Evolutionary conservation across 2,329 filamentous ascomycete species (phyloP).

Genomic region (Sordariomycetes sp.): DNA sequence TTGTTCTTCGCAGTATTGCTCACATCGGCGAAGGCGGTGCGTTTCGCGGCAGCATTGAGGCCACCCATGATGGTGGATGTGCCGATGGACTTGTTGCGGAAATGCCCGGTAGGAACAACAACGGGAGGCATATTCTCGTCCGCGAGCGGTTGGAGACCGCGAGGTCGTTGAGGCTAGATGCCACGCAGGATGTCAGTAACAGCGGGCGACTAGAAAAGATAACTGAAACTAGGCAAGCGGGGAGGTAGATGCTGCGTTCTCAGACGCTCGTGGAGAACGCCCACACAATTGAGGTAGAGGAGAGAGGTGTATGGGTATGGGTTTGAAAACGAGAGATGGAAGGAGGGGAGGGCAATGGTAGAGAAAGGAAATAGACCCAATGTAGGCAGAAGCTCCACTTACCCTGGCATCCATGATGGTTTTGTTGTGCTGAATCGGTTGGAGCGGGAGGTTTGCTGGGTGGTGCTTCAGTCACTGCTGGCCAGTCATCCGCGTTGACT

Average conservation of each 20-base stretch:
- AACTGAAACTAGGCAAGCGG: neutral
- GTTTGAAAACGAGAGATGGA: neutral
- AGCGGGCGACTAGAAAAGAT: neutral
- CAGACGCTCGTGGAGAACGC: neutral
- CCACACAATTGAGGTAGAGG: neutral
- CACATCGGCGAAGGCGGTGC: conserved; percentile 71
- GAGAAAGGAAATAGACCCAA: neutral
- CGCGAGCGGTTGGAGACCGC: conserved; percentile 36
- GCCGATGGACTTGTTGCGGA: conserved; percentile 12
- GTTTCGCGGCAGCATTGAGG: conserved; percentile 58
- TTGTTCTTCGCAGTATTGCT: conserved; percentile 52
- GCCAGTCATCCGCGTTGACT: neutral
- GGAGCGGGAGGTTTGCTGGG: neutral
- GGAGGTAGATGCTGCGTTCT: neutral
- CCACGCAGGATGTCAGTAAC: neutral
- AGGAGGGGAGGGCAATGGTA: neutral
- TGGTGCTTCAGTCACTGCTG: neutral
- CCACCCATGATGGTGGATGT: conserved; percentile 37
- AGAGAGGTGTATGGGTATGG: neutral
- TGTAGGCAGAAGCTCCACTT: neutral
- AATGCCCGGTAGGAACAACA: conserved; percentile 33
- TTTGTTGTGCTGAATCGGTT: neutral
- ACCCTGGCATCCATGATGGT: conserved; percentile 6
- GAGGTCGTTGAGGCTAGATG: conserved; percentile 26
- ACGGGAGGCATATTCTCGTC: conserved; percentile 60